phyloP scores from a whole-genome alignment of 2,329 filamentous ascomycete genomes.

The Aspergillus hortae region DNA sequence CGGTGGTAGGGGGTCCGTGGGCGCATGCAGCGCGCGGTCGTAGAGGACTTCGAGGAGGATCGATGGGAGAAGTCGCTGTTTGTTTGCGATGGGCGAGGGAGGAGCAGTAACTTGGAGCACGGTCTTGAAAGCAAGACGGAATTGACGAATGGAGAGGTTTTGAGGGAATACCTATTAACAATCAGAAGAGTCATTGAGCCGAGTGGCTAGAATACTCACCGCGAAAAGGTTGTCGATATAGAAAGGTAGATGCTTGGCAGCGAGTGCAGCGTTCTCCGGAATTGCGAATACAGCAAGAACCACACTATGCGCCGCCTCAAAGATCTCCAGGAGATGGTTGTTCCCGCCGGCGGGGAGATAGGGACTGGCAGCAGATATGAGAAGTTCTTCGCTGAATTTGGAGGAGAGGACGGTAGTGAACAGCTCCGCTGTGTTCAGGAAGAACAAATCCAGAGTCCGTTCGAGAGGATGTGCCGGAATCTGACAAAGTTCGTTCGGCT shows the following conservation, averaged over 20 bases:
- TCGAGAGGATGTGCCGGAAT: slow-evolving; percentile 65
- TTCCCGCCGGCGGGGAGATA: slow-evolving; percentile 66
- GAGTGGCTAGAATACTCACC: slow-evolving; percentile 26
- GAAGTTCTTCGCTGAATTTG: slow-evolving; percentile 64
- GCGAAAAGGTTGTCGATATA: slow-evolving; percentile 79
- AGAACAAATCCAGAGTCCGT: slow-evolving; percentile 77
- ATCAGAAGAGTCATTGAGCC: neutral
- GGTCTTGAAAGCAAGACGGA: slow-evolving; percentile 82
- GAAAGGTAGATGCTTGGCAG: slow-evolving; percentile 69
- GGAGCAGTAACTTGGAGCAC: slow-evolving; percentile 78
- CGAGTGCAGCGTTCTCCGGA: slow-evolving; percentile 69
- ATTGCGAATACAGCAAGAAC: slow-evolving; percentile 76
- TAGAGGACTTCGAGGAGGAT: slow-evolving; percentile 74
- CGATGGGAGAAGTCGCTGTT: slow-evolving; percentile 74
- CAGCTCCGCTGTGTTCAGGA: slow-evolving; percentile 82
- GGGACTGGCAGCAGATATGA: slow-evolving; percentile 69
- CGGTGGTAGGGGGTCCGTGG: slow-evolving; percentile 47
- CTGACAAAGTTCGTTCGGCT: slow-evolving; percentile 51
- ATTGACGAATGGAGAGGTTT: slow-evolving; percentile 77
- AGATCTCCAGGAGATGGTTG: slow-evolving; percentile 63
- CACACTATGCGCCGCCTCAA: slow-evolving; percentile 82
- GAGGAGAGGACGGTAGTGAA: slow-evolving; percentile 68
- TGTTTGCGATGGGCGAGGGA: slow-evolving; percentile 69
- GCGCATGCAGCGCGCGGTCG: slow-evolving; percentile 58
- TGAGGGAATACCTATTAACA: slow-evolving; percentile 62